These are phyloP conservation scores for Fusarium protoensiforme DNA, from an alignment of 2,329 filamentous ascomycete genomes.

Conservation along the genomic window DNA sequence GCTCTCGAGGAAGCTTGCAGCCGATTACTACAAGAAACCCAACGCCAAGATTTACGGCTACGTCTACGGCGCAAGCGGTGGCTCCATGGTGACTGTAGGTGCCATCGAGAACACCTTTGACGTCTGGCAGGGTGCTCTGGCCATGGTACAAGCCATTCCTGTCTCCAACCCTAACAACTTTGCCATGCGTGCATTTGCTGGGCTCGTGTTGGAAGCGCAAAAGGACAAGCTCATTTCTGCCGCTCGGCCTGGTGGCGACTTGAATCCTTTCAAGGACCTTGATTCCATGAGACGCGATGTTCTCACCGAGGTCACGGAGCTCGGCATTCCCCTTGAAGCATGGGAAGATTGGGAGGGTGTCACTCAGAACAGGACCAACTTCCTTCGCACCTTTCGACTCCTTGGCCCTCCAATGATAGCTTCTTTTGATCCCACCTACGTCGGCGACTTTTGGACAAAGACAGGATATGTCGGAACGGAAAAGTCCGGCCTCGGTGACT, in stretches of 20 bases:
- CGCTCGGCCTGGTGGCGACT: not conserved
- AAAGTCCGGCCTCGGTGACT: slow-evolving; percentile 8
- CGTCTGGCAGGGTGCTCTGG: slow-evolving; percentile 38
- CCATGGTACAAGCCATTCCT: slow-evolving; percentile 13
- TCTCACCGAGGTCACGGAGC: not conserved
- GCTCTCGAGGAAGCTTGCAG: slow-evolving; percentile 25
- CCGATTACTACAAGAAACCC: slow-evolving; percentile 14
- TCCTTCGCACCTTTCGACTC: not conserved
- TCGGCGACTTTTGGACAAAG: slow-evolving; percentile 31
- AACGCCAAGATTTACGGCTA: slow-evolving; percentile 32
- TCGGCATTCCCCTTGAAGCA: not conserved
- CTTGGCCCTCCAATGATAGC: not conserved
- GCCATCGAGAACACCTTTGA: slow-evolving; percentile 32
- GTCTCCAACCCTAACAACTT: not conserved
- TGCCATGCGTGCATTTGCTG: not conserved
- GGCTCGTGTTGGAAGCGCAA: not conserved
- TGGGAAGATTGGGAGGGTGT: not conserved
- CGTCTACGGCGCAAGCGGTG: slow-evolving; percentile 37
- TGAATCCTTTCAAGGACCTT: not conserved
- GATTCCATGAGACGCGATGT: not conserved
- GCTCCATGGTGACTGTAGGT: slow-evolving; percentile 33
- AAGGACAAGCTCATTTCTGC: not conserved
- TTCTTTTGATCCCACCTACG: slow-evolving; percentile 17
- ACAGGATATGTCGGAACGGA: slow-evolving; percentile 26
- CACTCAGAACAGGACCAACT: not conserved